Percentiles rank a stretch among this genome's conserved stretches.
Evolutionary conservation across 2,329 filamentous ascomycete genomes (phyloP).

Genomic region (Fusarium nygamai): DNA sequence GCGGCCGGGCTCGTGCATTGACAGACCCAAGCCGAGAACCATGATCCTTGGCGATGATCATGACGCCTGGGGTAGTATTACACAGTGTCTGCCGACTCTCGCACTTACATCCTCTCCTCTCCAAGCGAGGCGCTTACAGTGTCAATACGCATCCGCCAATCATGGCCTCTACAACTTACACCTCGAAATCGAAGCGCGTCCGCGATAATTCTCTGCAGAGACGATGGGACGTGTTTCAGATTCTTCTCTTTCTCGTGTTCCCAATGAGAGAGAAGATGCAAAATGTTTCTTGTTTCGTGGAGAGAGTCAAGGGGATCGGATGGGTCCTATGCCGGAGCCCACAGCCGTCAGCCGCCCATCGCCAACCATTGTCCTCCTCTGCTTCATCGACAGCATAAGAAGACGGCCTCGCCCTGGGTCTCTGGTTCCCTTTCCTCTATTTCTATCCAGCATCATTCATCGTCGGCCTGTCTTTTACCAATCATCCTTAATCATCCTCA

Average conservation of each 20-base stretch:
- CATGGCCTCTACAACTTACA: constrained; percentile 27
- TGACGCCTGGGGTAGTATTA: constrained; percentile 4
- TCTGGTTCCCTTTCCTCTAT: constrained; percentile 5
- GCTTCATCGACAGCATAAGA: constrained; percentile 39
- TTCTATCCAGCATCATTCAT: constrained; percentile 18
- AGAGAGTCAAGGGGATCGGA: constrained; percentile 27
- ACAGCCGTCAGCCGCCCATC: constrained; percentile 24
- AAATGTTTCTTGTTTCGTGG: constrained; percentile 37
- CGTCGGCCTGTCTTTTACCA: constrained; percentile 42
- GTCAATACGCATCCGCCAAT: constrained; percentile 27
- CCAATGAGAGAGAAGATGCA: constrained; percentile 1
- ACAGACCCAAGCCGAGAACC: constrained; percentile 42
- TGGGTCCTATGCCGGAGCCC: constrained; percentile 34
- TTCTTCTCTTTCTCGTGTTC: constrained; percentile 26
- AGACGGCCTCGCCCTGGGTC: constrained; percentile 45
- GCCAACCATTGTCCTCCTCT: constrained; percentile 34
- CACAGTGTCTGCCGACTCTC: constrained; percentile 25
- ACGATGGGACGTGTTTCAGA: neutral
- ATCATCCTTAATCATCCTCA: constrained; percentile 29
- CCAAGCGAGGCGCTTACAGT: constrained; percentile 18
- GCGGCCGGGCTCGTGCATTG: constrained; percentile 44
- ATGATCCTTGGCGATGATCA: constrained; percentile 33
- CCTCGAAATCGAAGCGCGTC: constrained; percentile 22
- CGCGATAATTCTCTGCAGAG: constrained; percentile 19
- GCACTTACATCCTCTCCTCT: neutral